Evolutionary conservation across 768 basidiomycete genomes (phyloP).

Genomic region (Leccinum imitatum): DNA sequence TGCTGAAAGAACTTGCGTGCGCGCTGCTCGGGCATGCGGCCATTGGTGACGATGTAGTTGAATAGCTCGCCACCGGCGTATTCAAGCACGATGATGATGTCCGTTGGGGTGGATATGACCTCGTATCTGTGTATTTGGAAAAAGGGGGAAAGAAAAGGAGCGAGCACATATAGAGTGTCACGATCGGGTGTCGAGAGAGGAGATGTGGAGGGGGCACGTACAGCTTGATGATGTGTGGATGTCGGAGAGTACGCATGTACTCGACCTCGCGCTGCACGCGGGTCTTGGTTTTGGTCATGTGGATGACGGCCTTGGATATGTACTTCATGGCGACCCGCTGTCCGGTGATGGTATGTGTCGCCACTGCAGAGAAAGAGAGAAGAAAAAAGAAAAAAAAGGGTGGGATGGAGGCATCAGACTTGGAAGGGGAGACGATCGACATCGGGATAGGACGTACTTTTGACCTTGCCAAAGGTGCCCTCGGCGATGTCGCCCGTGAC

Average conservation of each 20-base stretch:
- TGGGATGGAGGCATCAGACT: conserved; percentile 16
- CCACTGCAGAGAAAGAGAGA: background rate
- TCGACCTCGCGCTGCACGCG: conserved; percentile 94
- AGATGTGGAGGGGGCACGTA: conserved; percentile 36
- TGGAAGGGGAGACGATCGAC: conserved; percentile 15
- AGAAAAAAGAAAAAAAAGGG: background rate
- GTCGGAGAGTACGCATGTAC: conserved; percentile 89
- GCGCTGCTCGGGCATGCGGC: conserved; percentile 83
- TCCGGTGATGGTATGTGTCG: conserved; percentile 58
- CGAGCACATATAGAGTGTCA: conserved; percentile 5
- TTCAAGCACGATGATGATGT: conserved; percentile 98
- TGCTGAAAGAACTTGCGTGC: conserved; percentile 98
- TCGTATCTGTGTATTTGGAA: conserved; percentile 53
- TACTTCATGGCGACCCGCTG: conserved; percentile 98
- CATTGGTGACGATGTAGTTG: conserved; percentile 96
- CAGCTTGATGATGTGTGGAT: conserved; percentile 99
- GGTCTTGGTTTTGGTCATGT: conserved; percentile 86
- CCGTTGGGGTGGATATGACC: conserved; percentile 88
- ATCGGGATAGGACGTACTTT: conserved; percentile 62
- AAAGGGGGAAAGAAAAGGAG: background rate
- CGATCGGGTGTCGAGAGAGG: background rate
- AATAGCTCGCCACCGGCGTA: conserved; percentile 96
- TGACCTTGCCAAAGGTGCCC: conserved; percentile 98
- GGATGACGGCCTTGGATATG: conserved; percentile 92
- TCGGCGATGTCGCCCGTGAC: conserved; percentile 88